Evolutionary conservation across 306 rosid genomes (phyloP), one percentile per base, ranked within the genome.

Genomic region (Cucumis cinereus): DNA sequence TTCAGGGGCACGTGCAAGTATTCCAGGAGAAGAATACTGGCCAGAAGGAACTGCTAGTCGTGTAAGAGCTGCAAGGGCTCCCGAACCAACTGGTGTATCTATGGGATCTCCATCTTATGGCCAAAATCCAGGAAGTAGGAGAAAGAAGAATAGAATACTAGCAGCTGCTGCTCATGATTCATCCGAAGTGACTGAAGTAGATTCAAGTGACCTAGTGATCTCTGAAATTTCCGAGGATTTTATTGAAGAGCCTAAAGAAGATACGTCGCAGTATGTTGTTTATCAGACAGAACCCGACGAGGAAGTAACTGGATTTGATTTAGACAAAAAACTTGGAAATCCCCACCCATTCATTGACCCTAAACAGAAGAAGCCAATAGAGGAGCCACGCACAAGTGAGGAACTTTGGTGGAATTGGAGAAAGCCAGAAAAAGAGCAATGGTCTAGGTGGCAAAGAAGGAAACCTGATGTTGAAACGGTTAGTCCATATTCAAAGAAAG

Each of bases 401-500:
- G 99, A 88, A 78, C 78, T 88, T 43, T 94, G 99, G 99, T 94
- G 99, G 99, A 84, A 94, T 83, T 94, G 99, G 99, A 86, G 82
- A 84, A 84, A 92, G 77, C 95, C 97, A 26, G 97, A 92, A 66
- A 88, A 92, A 35, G 97, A 90, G 54, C 91, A 89, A 72, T 94
- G 97, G 97, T 94, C 99, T 73, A 89, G 99, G 79, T 94, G 99
- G 99, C 97, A 94, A 79, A 89, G 99, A 83, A 94, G 97, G 84
- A 81, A 82, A 72, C 97, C 99, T 4, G 97, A 94, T 81, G 77
- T 77, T 86, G 99, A 94, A 84, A 92, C 96, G 90, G 99, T 94
- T 76, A 75, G 97, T 90, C 74, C 78, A 56, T 75, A 38, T 26
- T 17, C 59, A 54, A 54, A 70, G 56, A 69, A 69, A 74, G 13